Base-by-base conservation (phyloP, 78 protist species). In the Parvularia atlantis region DNA sequence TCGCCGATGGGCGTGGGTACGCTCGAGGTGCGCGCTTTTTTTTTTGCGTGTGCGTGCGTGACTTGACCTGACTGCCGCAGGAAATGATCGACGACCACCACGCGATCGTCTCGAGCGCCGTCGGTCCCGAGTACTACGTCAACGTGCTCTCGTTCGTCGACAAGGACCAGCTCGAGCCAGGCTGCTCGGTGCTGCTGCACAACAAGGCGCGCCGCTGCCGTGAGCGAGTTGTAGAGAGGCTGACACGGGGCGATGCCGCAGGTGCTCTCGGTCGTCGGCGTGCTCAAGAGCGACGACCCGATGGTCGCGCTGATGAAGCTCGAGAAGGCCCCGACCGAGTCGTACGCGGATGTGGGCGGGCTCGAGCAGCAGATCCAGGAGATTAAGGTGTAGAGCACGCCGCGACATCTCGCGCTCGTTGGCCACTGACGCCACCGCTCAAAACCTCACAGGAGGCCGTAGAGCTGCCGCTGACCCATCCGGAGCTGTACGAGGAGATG, bases 291-390 rank as follows among this genome's bases (percentile, higher is more conserved):
- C 75, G 99, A 96, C 35, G 99, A 98, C 63, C 99, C 99, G 40
- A 78, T 94, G 87, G 99, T 98, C 56, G 41, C 31, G 11, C 20
- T 58, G 35, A 97, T 97, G 99, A 98, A 96, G 82, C 97, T 94
- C 13, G 99, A 95, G 31, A 94, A 93, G 73, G 99, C 99, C 3
- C 99, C 99, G 26, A 35, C 72, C 9, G 99, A 96, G 84, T n/a
- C n/a, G 7, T 98, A 96, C 79, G 97, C 98, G 13, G 99, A 96
- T 76, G 87, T 98, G 16, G 99, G 99, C 52, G 99, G 99, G 14
- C 86, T 98, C 11, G 99, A 96, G 36, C 24, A 72, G 36, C 99
- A 96, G 66, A 92, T 96, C 24, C 96, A 91, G 71, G 99, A 95
- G 66, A 95, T 96, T 88, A 95, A 95, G 76, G 87, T 24, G 59